These are phyloP conservation scores for Pestalotiopsis sp. DNA, from an alignment of 2,329 filamentous ascomycete genomes.

Conservation along the genomic window DNA sequence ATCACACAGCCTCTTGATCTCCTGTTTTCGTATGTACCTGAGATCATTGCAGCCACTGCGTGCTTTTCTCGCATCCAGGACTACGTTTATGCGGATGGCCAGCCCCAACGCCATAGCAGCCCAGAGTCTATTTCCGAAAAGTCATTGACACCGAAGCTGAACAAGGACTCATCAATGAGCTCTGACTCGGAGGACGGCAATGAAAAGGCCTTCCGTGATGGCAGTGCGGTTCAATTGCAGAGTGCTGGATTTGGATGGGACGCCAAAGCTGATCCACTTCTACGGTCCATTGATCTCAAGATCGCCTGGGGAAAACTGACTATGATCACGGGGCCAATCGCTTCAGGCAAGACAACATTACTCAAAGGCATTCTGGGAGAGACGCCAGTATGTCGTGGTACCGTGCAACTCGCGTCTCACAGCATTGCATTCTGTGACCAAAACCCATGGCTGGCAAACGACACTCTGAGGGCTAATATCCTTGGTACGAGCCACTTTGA, in stretches of 20 bases:
- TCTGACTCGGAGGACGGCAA: background rate
- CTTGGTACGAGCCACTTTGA: conserved; percentile 23
- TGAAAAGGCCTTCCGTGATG: background rate
- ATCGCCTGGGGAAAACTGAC: conserved; percentile 31
- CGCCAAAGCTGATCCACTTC: conserved; percentile 16
- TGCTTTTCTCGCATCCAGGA: conserved; percentile 15
- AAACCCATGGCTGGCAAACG: conserved; percentile 21
- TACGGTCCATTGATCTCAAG: conserved; percentile 32
- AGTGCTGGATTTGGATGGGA: background rate
- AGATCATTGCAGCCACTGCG: conserved; percentile 11
- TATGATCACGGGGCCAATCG: conserved; percentile 29
- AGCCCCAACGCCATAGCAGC: background rate
- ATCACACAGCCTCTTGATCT: conserved; percentile 15
- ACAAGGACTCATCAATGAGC: background rate
- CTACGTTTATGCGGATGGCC: conserved; percentile 4
- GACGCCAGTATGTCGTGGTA: conserved; percentile 5
- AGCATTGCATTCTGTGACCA: conserved; percentile 15
- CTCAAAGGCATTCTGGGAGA: conserved; percentile 14
- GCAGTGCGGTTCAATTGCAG: background rate
- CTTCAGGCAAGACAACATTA: conserved; percentile 14
- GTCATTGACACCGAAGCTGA: background rate
- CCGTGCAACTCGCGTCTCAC: background rate
- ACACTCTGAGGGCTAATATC: conserved; percentile 27
- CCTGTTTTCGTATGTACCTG: conserved; percentile 13
- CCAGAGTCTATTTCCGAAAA: background rate